phyloP scores from a whole-genome alignment of 192 early-diverging fungal species.

The Irineochytrium annulatum region DNA sequence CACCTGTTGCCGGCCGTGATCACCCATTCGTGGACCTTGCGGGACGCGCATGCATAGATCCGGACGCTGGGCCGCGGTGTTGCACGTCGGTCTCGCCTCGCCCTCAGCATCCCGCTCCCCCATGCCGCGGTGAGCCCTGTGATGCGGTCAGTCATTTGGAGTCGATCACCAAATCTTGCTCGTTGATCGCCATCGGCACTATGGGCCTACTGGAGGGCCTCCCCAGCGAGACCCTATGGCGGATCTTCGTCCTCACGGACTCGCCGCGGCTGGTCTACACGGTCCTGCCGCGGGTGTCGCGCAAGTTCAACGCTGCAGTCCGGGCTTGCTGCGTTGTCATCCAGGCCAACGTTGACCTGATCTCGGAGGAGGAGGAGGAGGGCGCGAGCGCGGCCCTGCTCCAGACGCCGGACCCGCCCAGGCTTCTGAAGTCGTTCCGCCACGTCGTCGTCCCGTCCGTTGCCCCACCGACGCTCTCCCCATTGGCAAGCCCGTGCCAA shows the following conservation, averaged over 20 bases:
- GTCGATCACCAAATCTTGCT: too few species aligned
- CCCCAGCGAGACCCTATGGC: constrained; percentile 17
- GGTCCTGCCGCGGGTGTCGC: constrained; percentile 12
- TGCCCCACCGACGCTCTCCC: not conserved
- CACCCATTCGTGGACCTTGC: too few species aligned
- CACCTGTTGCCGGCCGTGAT: too few species aligned
- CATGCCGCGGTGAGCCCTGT: too few species aligned
- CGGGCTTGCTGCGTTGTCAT: constrained; percentile 3
- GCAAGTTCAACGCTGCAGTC: constrained; percentile 1
- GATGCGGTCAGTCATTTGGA: too few species aligned
- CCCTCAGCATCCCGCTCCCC: too few species aligned
- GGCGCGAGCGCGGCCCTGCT: constrained; percentile 5
- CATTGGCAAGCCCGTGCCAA: too few species aligned
- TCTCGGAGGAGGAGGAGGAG: constrained; percentile 22
- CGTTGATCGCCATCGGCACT: too few species aligned
- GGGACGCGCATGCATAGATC: too few species aligned
- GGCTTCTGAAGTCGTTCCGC: constrained; percentile 4
- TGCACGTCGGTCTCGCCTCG: too few species aligned
- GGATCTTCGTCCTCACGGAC: constrained; percentile 15
- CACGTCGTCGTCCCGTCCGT: not conserved
- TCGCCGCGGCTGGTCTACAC: constrained; percentile 12
- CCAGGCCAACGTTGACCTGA: constrained; percentile 15
- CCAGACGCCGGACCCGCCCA: constrained; percentile 11
- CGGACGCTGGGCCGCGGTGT: too few species aligned
- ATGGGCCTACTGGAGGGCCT: constrained; percentile 1